phyloP scores from a whole-genome alignment of 352 stramenopile species.

The Peronospora farinosa region DNA sequence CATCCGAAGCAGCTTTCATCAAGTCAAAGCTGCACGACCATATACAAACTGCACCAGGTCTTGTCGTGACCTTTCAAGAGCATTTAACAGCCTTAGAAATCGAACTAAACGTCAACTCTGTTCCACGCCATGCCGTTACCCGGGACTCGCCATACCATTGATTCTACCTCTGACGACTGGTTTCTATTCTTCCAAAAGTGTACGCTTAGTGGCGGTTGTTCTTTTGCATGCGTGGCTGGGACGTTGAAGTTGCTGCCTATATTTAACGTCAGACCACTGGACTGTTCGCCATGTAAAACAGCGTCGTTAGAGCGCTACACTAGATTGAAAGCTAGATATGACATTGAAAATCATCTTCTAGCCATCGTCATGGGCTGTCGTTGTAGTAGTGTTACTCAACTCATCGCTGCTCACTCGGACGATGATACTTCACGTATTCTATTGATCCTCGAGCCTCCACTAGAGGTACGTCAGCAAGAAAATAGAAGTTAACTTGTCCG shows the following conservation, averaged over 20 bases:
- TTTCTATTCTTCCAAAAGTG: constrained; percentile 11
- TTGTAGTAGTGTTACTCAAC: constrained; percentile 1
- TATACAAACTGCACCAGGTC: not conserved
- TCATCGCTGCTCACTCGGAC: not conserved
- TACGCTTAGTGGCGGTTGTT: constrained; percentile 3
- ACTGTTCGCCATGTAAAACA: not conserved
- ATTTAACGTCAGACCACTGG: constrained; percentile 6
- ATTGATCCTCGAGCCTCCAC: not conserved
- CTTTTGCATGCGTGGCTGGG: constrained; percentile 5
- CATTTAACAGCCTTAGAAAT: not conserved
- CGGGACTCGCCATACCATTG: not conserved
- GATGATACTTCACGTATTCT: constrained; percentile 1
- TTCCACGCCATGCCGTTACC: not conserved
- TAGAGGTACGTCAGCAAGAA: constrained; percentile 21
- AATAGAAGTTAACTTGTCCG: constrained; percentile 24
- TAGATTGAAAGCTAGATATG: not conserved
- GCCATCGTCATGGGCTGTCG: constrained; percentile 24
- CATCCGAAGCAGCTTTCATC: too few relatives aligned
- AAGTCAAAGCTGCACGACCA: too few relatives aligned
- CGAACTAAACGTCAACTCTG: not conserved
- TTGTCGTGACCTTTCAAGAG: not conserved
- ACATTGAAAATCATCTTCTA: constrained; percentile 3
- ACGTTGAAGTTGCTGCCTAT: constrained; percentile 13
- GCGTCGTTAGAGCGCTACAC: not conserved
- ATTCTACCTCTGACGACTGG: not conserved